A percentile compares a stretch with the other conserved stretches of the same genome.
Conservation (phyloP, 768 basidiomycete genomes). For the Pleurotus giganteus region DNA sequence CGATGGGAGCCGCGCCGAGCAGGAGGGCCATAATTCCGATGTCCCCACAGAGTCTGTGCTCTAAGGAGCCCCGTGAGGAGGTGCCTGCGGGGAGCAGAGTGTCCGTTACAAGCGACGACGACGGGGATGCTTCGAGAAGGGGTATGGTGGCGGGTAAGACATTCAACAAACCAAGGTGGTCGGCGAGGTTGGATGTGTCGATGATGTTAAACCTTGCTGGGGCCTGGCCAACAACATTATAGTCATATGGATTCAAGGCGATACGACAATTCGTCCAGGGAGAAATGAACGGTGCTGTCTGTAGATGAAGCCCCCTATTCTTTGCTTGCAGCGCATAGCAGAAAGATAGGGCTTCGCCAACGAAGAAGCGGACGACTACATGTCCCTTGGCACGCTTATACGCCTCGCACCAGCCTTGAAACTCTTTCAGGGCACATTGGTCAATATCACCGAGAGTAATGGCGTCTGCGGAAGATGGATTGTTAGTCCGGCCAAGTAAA, state of each 20-base stretch:
- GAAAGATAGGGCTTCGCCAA: conserved; percentile 38
- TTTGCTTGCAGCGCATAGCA: conserved; percentile 32
- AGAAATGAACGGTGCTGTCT: conserved; percentile 19
- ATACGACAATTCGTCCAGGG: conserved; percentile 34
- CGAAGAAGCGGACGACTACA: conserved; percentile 35
- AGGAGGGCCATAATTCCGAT: conserved; percentile 38
- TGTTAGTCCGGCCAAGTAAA: conserved; percentile 11
- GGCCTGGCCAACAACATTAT: conserved; percentile 20
- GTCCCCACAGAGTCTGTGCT: conserved; percentile 32
- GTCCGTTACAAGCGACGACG: conserved; percentile 40
- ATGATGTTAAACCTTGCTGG: conserved; percentile 42
- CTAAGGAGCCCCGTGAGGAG: conserved; percentile 29
- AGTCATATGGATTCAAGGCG: conserved; percentile 29
- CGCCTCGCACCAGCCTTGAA: conserved; percentile 28
- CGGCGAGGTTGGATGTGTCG: conserved; percentile 48
- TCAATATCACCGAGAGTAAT: conserved; percentile 22
- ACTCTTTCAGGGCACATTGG: conserved; percentile 29
- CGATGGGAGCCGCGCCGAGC: conserved; percentile 38
- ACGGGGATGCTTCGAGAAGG: conserved; percentile 28
- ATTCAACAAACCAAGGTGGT: conserved; percentile 49
- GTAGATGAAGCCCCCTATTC: conserved; percentile 21
- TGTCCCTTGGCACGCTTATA: conserved; percentile 27
- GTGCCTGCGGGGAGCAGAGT: conserved; percentile 29
- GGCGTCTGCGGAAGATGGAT: background rate
- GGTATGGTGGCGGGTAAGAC: conserved; percentile 36